Evolutionary conservation across 148 eudicot species (phyloP), one percentile per base, ranked within the genome.

Genomic region (Rhododendron henanense): DNA sequence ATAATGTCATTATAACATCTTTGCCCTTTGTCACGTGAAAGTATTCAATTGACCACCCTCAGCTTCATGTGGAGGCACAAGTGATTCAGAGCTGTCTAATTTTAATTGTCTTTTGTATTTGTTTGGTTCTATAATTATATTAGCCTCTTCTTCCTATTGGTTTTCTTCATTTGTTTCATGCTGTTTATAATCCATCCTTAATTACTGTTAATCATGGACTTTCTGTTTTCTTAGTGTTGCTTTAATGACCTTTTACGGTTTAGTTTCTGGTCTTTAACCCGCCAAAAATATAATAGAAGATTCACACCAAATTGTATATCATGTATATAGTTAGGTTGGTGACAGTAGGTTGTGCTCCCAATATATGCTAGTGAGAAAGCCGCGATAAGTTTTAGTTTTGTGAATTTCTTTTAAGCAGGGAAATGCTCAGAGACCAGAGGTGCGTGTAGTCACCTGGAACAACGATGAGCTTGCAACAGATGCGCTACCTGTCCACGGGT

Each of bases 391-490:
- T 37, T 50, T 41, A 86, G 7, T 82, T 82, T 35, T 78, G 6
- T 84, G 21, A 86, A 86, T 78, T 57, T 84, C 71, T n/a, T n/a
- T n/a, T 85, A 82, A 74, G 75, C 88, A 95, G 98, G 99, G 96
- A 83, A 95, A 92, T 91, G 99, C 99, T 84, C 99, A 93, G 88
- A 94, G 98, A 93, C 99, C 99, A 67, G 99, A 97, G 89, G 98
- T 97, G 88, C 96, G 94, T 82, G 93, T 97, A 88, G 99, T 95
- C 87, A 92, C 98, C 85, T 94, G 99, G 99, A 93, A 93, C 69
- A 95, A 95, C 83, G 99, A 97, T 92, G 98, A 97, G 90, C 93
- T 95, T 75, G 98, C 98, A 81, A 97, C 99, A 82, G 99, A 97
- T 91, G 99, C 99, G 33, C 86, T 97, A 39, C 98, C 99, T 78